phyloP scores from a whole-genome alignment of 768 basidiomycete species.

The Boletus reticuloceps region DNA sequence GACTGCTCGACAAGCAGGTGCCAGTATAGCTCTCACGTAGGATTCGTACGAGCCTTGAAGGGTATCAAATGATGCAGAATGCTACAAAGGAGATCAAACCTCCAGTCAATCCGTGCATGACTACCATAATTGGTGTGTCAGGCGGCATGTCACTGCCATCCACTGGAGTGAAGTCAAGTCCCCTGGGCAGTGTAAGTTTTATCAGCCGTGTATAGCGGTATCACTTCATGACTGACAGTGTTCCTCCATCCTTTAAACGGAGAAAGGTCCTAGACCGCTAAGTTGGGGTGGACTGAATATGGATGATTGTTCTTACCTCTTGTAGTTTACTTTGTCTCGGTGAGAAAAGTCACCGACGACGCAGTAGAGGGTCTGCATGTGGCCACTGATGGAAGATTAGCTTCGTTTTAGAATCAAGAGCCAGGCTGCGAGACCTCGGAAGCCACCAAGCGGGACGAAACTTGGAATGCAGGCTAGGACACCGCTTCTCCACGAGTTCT shows the following conservation, averaged over 20 bases:
- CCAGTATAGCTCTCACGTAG: conserved; percentile 82
- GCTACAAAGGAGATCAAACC: conserved; percentile 17
- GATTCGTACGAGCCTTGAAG: conserved; percentile 79
- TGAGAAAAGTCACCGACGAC: conserved; percentile 31
- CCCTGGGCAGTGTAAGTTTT: conserved; percentile 13
- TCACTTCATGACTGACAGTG: conserved; percentile 25
- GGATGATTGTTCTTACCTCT: conserved; percentile 19
- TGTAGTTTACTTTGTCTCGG: conserved; percentile 29
- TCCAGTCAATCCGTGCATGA: conserved; percentile 33
- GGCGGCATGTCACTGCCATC: conserved; percentile 19
- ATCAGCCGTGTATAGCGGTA: neutral
- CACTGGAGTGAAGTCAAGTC: conserved; percentile 33
- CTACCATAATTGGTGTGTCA: conserved; percentile 31
- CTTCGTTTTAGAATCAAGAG: neutral
- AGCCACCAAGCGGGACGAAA: conserved; percentile 35
- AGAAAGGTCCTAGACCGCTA: conserved; percentile 22
- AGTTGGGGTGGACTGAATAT: conserved; percentile 8
- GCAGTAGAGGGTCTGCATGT: conserved; percentile 33
- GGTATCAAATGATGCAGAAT: neutral
- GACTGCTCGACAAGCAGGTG: conserved; percentile 65
- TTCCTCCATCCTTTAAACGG: conserved; percentile 31
- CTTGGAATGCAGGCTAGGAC: conserved; percentile 26
- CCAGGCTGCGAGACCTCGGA: conserved; percentile 22
- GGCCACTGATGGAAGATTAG: conserved; percentile 27
- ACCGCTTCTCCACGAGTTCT: conserved; percentile 31